Base-by-base conservation (phyloP, 2,329 filamentous ascomycete genomes). In the Aspergillus quadrilineatus region DNA sequence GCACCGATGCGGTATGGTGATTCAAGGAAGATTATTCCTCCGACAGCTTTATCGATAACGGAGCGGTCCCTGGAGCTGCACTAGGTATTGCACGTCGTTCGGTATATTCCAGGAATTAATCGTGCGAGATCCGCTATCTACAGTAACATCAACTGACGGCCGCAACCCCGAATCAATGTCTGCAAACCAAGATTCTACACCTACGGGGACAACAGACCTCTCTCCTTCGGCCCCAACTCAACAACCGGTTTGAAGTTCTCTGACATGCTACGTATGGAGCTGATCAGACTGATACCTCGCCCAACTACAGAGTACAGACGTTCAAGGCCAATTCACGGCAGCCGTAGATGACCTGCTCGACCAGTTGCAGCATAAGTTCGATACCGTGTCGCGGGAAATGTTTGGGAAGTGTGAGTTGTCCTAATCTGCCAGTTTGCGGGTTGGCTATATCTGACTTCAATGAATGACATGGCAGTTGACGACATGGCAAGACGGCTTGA, bases 401-500 rank as follows among this genome's bases (percentile, higher is more conserved):
- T 90, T 96, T 66, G 84, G 88, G 37, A 96, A 96, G 77, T 90
- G 92, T 96, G 74, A 71, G 87, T 78, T 28, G 6, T 7, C 1
- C 36, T 44, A 28, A 28, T 30, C 43, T 30, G 17, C 4, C 12
- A 26, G 4, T 9, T 14, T 12, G 15, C 8, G 14, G 9, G 1
- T 32, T 48, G 9, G 14, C 8, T 46, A 7, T 5, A 26, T 7
- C n/a, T 22, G 32, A 45, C n/a, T 28, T 29, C 26, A 9, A 14
- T 4, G 36, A 14, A 14, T 39, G 1, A 15, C 36, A 6, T 39
- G 36, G 6, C 59, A 96, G 92, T 97, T 89, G 92, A 96, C 69
- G 92, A 96, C 61, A 96, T 97, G 92, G 89, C 90, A 12, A 82
- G 88, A 59, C 85, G 92, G 28, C 77, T 97, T 22, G 92, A 97